phyloP scores from a whole-genome alignment of 805 yeast genomes.

The Starmerella kuoi region DNA sequence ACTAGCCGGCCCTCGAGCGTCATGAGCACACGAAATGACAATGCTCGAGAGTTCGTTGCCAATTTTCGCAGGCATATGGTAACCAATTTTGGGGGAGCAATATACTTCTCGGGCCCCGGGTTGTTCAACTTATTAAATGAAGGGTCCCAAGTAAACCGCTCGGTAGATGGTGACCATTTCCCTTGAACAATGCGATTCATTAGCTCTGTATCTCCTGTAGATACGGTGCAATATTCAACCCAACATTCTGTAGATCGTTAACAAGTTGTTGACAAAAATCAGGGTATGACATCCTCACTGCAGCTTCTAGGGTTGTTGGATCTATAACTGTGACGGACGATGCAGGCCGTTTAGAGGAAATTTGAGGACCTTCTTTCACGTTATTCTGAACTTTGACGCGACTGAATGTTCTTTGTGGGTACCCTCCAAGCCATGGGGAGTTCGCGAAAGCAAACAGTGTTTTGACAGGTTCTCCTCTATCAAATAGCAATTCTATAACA shows the following conservation, averaged over 20 bases:
- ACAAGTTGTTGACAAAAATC: slow-evolving; percentile 10
- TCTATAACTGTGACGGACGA: slow-evolving; percentile 5
- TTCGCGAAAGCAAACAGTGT: slow-evolving; percentile 11
- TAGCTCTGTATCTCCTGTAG: not conserved
- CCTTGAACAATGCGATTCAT: not conserved
- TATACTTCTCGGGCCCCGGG: no score
- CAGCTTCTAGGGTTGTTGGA: slow-evolving; percentile 1
- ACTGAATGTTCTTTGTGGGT: slow-evolving; percentile 15
- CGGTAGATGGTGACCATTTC: not conserved
- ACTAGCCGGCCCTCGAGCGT: not conserved
- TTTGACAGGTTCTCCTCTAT: not conserved
- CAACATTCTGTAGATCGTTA: slow-evolving; percentile 8
- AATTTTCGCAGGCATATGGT: not conserved
- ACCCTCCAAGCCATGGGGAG: slow-evolving; percentile 18
- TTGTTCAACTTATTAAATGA: no score
- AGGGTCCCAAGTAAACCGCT: not conserved
- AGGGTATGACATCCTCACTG: slow-evolving; percentile 1
- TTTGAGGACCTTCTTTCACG: not conserved
- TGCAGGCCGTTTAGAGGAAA: slow-evolving; percentile 11
- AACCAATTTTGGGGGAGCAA: no score
- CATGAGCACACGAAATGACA: not conserved
- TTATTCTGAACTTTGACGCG: slow-evolving; percentile 4
- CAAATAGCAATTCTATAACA: slow-evolving; percentile 2
- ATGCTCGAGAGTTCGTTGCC: slow-evolving; percentile 3
- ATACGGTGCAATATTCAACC: slow-evolving; percentile 6